Evolutionary conservation across 1,139 yeast species (phyloP), one percentile per base, ranked within the genome.

Genomic region (Pichia sp.): DNA sequence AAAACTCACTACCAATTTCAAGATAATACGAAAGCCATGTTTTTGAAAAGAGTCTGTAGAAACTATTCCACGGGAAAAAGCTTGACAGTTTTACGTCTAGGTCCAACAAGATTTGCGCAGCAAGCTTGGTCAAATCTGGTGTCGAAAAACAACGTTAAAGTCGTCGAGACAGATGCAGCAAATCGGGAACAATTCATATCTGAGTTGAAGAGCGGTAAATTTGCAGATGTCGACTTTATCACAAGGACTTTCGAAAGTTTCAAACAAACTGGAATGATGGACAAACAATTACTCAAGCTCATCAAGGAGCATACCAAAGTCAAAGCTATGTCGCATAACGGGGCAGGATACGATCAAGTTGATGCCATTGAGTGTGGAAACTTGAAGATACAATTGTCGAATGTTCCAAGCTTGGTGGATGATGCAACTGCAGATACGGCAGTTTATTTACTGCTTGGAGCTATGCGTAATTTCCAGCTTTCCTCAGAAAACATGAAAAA

Each of bases 311-410:
- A 61, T 50, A 59, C 75, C 1, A 67, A 83, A 0, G 77, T 92
- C 32, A 80, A 81, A 63, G 78, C 82, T 13, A 75, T 93, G 23
- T 77, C 87, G 62, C 96, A 90, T 70, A 78, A 81, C 63, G 97
- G 98, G 54, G 99, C 99, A 0, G 98, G 99, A 5, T 93, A 93
- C 69, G 98, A 93, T 67, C 92, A 85, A 69, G 75, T 86, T 47
- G 90, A 85, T 63, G 80, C 82, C 1, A 75, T 71, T 43, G 80
- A 79, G 48, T 77, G 79, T 60, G 77, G 80, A 10, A 70, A 62
- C n/a, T 56, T 66, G 31, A 73, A 74, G 8, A 84, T 88, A 54
- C 90, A 85, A 69, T 73, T 87, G 10, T 81, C 92, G 8, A 85
- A 88, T 67, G 86, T 85, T 7, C 92, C 95, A 4, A 76, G 75